Evolutionary conservation across 345 rosid genomes (phyloP), one percentile per base, ranked within the genome.

Genomic region (Gossypium bickii): DNA sequence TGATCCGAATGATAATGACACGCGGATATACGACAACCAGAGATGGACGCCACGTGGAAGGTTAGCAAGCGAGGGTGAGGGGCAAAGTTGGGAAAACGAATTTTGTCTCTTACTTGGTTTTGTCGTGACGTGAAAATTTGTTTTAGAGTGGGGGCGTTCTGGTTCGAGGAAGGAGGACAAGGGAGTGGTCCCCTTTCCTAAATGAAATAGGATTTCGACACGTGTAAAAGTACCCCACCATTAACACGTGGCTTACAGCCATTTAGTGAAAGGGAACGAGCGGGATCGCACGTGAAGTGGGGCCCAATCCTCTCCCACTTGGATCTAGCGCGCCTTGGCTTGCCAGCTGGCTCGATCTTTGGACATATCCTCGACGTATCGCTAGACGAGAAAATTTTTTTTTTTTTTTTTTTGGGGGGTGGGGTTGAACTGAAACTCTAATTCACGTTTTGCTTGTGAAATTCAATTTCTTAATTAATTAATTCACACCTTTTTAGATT

Each of bases 201-300:
- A 75, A 70, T 62, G 11, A 3, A 52, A 78, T n/a, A 53, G 70
- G 78, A 78, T 57, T 16, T 3, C 3, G 80, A 80, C 87, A 74
- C 81, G 83, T 85, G 87, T 70, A 8, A 0, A 0, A 7, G 0
- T 3, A 0, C 43, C 5, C 44, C 18, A 8, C 12, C 8, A 0
- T 0, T 2, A 6, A 58, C 81, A 84, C 84, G 82, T 80, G 87
- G 78, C 84, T 0, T 44, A 4, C 4, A 9, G 15, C 15, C 9
- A 13, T 76, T 60, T 25, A 9, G 7, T 25, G 22, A 45, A 47
- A 12, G 12, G 48, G 8, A 17, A 9, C 8, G 73, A 67, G 76
- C 74, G 75, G 71, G 86, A 70, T 68, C 52, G 78, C 92, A 86
- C 88, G 87, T 86, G 88, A 85, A 74, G 76, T 73, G 65, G 82